Evolutionary conservation across 768 basidiomycete species (phyloP).

Genomic region (Podaxis sp.): DNA sequence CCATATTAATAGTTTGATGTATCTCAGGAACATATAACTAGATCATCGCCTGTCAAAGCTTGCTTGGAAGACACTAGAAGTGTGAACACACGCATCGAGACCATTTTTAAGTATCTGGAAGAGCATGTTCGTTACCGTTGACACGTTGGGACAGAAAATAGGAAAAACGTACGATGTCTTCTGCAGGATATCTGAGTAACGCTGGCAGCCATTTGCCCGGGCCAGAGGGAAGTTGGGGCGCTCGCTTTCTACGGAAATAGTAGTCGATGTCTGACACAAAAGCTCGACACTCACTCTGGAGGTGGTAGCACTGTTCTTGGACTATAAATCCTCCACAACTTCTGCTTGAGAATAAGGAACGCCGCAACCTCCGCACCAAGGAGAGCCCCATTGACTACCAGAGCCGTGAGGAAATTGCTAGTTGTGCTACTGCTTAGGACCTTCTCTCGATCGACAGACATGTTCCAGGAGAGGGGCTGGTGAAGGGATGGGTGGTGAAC

Average conservation of each 20-base stretch:
- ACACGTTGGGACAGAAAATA: background rate
- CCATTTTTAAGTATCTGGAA: conserved; percentile 54
- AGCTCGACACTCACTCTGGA: conserved; percentile 35
- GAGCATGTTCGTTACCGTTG: background rate
- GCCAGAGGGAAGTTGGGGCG: conserved; percentile 37
- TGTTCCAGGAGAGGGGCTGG: background rate
- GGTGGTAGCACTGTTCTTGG: conserved; percentile 62
- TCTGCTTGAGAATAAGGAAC: conserved; percentile 53
- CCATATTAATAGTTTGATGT: conserved; percentile 56
- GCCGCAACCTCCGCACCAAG: conserved; percentile 44
- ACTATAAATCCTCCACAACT: conserved; percentile 54
- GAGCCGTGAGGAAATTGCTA: conserved; percentile 54
- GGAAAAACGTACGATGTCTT: conserved; percentile 37
- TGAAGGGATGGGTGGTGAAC: background rate
- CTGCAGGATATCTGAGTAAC: conserved; percentile 33
- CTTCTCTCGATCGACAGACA: conserved; percentile 13
- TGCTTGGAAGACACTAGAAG: background rate
- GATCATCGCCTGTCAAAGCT: background rate
- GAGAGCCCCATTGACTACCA: conserved; percentile 51
- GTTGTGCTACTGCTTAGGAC: conserved; percentile 29
- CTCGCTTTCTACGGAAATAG: conserved; percentile 33
- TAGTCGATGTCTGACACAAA: background rate
- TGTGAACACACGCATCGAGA: conserved; percentile 52
- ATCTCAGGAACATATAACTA: conserved; percentile 56
- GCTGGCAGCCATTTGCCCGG: conserved; percentile 51